Conservation (phyloP, 2,329 filamentous ascomycete genomes). For the Chaetomiaceae sp. region DNA sequence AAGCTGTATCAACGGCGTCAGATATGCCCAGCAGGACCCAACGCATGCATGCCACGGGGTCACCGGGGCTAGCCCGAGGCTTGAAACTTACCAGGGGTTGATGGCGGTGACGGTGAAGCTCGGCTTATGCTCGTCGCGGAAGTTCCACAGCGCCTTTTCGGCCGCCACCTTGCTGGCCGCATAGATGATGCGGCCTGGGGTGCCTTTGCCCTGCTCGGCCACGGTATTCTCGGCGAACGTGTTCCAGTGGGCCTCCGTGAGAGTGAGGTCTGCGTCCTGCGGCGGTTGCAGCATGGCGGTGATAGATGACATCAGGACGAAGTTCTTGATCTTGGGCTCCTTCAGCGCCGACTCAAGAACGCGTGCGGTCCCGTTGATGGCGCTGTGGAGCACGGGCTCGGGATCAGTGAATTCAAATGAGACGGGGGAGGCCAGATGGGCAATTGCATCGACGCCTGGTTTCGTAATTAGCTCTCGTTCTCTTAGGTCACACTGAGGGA, state of each 20-base stretch:
- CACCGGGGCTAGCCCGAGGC: no score
- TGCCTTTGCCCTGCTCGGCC: conserved; percentile 14
- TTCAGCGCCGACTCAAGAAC: conserved; percentile 18
- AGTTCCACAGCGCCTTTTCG: conserved; percentile 31
- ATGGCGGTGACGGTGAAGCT: conserved; percentile 24
- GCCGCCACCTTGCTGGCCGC: conserved; percentile 28
- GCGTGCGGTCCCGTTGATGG: conserved; percentile 17
- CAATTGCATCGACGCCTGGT: conserved; percentile 13
- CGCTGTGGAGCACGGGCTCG: conserved; percentile 18
- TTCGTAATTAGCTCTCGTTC: no score
- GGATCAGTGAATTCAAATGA: conserved; percentile 22
- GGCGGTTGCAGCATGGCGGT: conserved; percentile 4
- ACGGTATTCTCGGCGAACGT: conserved; percentile 13
- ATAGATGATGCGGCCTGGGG: conserved; percentile 24
- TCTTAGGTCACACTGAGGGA: no score
- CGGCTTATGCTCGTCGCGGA: conserved; percentile 31
- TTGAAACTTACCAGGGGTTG: no score
- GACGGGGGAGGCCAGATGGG: conserved; percentile 25
- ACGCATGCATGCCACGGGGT: conserved; percentile 9
- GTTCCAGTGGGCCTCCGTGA: conserved; percentile 26
- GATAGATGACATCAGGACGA: conserved; percentile 26
- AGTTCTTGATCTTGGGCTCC: conserved; percentile 19
- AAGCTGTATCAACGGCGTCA: conserved; percentile 24
- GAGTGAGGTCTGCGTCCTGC: conserved; percentile 5
- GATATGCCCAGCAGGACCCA: conserved; percentile 9